Percentiles rank a stretch among this genome's conserved stretches.
phyloP scores from a whole-genome alignment of 768 basidiomycete genomes.

The Royoungia palumana region DNA sequence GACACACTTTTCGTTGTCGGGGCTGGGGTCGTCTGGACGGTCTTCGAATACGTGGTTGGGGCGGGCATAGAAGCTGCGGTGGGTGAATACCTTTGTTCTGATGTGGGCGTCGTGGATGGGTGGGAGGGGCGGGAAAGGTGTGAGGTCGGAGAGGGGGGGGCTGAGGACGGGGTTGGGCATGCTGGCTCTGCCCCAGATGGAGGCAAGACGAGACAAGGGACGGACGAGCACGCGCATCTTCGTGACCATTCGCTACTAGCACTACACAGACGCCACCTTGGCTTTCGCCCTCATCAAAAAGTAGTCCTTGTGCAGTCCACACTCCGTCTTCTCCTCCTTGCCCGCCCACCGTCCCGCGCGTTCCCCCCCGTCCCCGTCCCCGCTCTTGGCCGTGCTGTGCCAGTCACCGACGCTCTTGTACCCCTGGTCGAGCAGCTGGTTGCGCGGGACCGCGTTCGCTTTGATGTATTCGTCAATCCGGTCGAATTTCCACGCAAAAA shows the following conservation, averaged over 20 bases:
- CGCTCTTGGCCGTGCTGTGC: constrained; percentile 84
- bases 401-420: constrained; percentile 97
- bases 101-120: constrained; percentile 46
- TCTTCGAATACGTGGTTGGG: constrained; percentile 79
- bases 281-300: constrained; percentile 67
- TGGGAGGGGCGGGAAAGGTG: constrained; percentile 55
- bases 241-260: too few relatives aligned
- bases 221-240: too few relatives aligned
- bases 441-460: constrained; percentile 79
- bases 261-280: too few relatives aligned
- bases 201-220: not conserved
- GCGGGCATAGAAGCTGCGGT: constrained; percentile 66
- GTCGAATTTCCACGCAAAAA: constrained; percentile 83
- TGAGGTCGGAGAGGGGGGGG: constrained; percentile 31
- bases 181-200: not conserved
- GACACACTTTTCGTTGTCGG: constrained; percentile 77
- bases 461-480: constrained; percentile 84
- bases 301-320: constrained; percentile 92
- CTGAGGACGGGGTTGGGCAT: constrained; percentile 10
- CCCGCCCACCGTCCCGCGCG: constrained; percentile 92
- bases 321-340: constrained; percentile 83
- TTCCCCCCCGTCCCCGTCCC: constrained; percentile 67
- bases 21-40: constrained; percentile 63
- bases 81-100: constrained; percentile 63
- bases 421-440: constrained; percentile 83